These are phyloP conservation scores for Trichomonas vaginalis DNA, from an alignment of 208 protist species.

Conservation along the genomic window DNA sequence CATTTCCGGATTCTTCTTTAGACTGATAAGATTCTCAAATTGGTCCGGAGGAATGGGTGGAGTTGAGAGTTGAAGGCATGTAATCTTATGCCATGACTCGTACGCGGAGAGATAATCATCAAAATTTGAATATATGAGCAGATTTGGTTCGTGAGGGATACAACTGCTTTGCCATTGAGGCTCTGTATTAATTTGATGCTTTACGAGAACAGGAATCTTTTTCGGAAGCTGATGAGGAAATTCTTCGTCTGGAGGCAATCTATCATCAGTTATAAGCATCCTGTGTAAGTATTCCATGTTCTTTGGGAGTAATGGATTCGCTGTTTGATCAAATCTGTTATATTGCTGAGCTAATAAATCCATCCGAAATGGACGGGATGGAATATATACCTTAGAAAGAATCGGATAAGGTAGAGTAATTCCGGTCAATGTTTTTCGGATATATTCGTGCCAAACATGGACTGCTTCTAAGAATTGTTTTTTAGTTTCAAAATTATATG, in stretches of 20 bases:
- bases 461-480: neutral
- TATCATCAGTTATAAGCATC: neutral
- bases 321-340: neutral
- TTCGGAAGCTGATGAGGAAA: neutral
- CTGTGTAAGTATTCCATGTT: neutral
- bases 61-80: neutral
- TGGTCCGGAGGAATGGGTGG: neutral
- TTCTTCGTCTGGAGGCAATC: neutral
- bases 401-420: neutral
- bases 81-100: neutral
- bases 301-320: neutral
- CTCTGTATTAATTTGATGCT: neutral
- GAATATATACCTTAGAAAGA: neutral
- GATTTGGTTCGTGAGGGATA: neutral
- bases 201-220: neutral
- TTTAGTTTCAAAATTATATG: neutral
- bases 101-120: neutral
- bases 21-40: neutral
- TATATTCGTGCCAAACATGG: neutral
- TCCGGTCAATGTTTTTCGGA: neutral
- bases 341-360: neutral
- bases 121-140: neutral
- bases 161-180: neutral
- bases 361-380: neutral
- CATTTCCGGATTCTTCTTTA: neutral